These are phyloP conservation scores for Penicillium manginii DNA, from an alignment of 495 filamentous ascomycete species.

Conservation along the genomic window DNA sequence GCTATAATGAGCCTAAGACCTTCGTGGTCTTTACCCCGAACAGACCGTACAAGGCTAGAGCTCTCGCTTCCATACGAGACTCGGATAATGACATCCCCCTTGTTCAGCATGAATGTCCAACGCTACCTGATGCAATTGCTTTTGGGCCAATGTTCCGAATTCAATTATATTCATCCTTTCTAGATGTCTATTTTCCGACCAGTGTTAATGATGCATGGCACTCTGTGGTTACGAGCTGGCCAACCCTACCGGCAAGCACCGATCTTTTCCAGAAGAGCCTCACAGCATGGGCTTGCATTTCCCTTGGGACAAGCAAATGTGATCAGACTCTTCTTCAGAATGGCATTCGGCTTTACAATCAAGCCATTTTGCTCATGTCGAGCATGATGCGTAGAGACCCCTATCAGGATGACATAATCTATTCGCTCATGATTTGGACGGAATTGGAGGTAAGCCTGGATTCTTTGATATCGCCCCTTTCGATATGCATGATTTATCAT, in stretches of 20 bases:
- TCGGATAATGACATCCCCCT: too few species aligned
- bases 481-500: too few species aligned
- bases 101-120: too few species aligned
- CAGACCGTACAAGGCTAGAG: background rate
- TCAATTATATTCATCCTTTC: background rate
- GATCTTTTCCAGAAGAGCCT: background rate
- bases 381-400: background rate
- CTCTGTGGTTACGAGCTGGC: slow-evolving; percentile 1
- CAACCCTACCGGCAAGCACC: background rate
- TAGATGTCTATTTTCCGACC: background rate
- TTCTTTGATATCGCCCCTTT: background rate
- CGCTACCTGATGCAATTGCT: background rate
- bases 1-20: background rate
- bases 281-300: background rate
- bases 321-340: background rate
- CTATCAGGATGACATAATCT: background rate
- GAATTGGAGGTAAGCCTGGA: background rate
- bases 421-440: background rate
- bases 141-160: background rate
- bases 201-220: background rate
- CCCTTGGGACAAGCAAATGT: background rate
- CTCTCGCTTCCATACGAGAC: background rate
- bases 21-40: background rate
- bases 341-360: background rate
- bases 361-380: background rate